Base-by-base conservation (phyloP, 495 filamentous ascomycete species). In the Letharia columbiana region DNA sequence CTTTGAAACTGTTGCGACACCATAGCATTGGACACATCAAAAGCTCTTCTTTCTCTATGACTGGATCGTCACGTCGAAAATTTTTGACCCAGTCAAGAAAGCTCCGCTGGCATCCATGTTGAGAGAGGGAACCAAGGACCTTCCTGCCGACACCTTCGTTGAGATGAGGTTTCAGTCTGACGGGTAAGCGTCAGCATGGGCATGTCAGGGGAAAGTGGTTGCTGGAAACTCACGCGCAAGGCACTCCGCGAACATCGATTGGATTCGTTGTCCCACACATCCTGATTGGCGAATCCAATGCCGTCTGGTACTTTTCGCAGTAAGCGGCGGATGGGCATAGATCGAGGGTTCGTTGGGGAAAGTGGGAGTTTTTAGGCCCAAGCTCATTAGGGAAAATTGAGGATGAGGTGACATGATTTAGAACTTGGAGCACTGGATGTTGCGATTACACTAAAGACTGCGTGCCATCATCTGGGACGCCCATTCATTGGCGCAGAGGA, bases 1-100 rank as follows among this genome's bases (percentile, higher is more conserved):
- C 59, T 13, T 60, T 17, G 15, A 65, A 65, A n/a, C 2, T 11
- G 58, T 65, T 49, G 42, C 63, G 63, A 28, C 63, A 65, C 63
- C 63, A 65, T 18, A 65, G 54, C 45, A 65, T 39, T 20, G 63
- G 63, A 58, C 63, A 65, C 41, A 60, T 65, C 31, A 58, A 15
- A 54, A 13, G 41, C 54, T 65, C 63, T 23, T 60, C 57, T 12
- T 23, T 2, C 31, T 63, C 61, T 28, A 63, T 45, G 23, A 28
- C n/a, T 20, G 7, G 41, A 18, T 40, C 58, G 6, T n/a, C 37
- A n/a, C 59, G 13, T 28, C 63, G 63, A 39, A 35, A 45, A 8
- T 40, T 17, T 60, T 39, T 23, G 23, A 60, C 54, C 63, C 63
- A 65, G 23, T 60, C 54, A 23, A n/a, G 40, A 35, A 65, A 65